Percentiles rank a stretch among this genome's conserved stretches.
Evolutionary conservation across 495 filamentous ascomycete genomes (phyloP).

Genomic region (Halenospora varia): DNA sequence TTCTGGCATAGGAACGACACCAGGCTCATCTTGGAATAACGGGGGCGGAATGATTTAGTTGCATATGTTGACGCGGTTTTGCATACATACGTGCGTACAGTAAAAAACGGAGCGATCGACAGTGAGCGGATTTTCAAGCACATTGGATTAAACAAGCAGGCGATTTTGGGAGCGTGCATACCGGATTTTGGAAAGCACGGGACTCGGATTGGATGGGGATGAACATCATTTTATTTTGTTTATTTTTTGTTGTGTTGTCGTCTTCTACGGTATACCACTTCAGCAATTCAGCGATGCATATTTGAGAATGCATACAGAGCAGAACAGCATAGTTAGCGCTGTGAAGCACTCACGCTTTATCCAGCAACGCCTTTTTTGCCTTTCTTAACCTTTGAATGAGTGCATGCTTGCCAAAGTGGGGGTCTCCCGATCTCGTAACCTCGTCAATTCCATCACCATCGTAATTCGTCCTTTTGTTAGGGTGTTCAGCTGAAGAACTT

Average conservation of each 20-base stretch:
- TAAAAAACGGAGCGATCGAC: too few relatives aligned
- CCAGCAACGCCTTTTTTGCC: neutral
- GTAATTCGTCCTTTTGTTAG: neutral
- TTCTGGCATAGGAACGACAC: neutral
- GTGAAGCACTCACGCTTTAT: neutral
- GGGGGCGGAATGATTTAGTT: neutral
- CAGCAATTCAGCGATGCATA: neutral
- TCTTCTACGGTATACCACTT: neutral
- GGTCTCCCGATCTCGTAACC: neutral
- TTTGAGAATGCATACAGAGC: neutral
- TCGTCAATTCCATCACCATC: neutral
- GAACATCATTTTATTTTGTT: neutral
- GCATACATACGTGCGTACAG: too few relatives aligned
- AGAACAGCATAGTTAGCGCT: neutral
- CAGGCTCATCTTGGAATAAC: neutral
- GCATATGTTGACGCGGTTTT: neutral
- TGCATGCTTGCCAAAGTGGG: too few relatives aligned
- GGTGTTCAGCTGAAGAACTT: constrained; percentile 65
- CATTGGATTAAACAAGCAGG: too few relatives aligned
- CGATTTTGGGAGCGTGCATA: too few relatives aligned
- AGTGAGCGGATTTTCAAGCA: too few relatives aligned
- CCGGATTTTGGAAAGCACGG: neutral
- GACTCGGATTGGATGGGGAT: neutral
- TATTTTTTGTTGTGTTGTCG: neutral
- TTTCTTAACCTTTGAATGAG: neutral